Conservation (phyloP, 2,329 filamentous ascomycete genomes). For the Aureobasidium sp. region DNA sequence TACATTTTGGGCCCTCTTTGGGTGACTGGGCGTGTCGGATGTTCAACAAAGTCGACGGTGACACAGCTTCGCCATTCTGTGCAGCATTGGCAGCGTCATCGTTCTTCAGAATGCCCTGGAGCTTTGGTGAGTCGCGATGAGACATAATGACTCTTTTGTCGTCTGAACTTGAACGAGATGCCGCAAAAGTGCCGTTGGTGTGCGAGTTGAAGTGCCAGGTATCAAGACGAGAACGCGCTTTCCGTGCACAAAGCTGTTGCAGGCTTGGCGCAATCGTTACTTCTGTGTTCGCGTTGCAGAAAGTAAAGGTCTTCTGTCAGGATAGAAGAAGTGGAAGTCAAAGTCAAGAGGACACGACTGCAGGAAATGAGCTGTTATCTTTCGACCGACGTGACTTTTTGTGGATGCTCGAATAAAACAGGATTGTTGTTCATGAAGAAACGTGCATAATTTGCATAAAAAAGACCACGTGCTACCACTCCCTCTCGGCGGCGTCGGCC, state of each 20-base stretch:
- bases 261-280: background rate
- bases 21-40: background rate
- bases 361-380: slow-evolving; percentile 8
- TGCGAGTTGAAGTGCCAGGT: background rate
- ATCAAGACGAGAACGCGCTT: background rate
- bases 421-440: slow-evolving; percentile 1
- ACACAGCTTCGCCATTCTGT: background rate
- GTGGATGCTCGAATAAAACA: slow-evolving; percentile 1
- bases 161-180: background rate
- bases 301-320: background rate
- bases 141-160: background rate
- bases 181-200: background rate
- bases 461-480: background rate
- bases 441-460: slow-evolving; percentile 1
- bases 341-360: background rate
- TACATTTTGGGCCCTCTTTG: slow-evolving; percentile 8
- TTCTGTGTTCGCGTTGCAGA: background rate
- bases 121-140: slow-evolving; percentile 15
- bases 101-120: slow-evolving; percentile 15
- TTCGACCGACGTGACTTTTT: slow-evolving; percentile 5
- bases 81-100: background rate
- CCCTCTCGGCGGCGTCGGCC: background rate
- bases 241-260: slow-evolving; percentile 7
- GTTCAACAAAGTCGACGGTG: slow-evolving; percentile 9
- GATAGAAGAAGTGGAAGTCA: background rate